Base-by-base conservation (phyloP, 2,329 filamentous ascomycete species). In the Nemania serpens region DNA sequence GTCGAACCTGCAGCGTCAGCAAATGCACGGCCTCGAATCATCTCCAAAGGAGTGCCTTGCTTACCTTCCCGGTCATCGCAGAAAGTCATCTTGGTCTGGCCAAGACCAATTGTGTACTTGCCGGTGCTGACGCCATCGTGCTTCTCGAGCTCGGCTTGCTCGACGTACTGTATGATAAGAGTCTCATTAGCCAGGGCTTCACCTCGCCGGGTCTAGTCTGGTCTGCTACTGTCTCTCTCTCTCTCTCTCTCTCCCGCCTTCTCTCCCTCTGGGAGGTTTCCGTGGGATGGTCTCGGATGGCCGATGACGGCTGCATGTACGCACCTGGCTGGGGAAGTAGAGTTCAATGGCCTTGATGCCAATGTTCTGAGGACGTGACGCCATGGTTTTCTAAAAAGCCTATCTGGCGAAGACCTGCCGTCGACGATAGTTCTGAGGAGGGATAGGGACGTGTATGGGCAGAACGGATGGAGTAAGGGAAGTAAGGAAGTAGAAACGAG, bases 331-430 rank as follows among this genome's bases (percentile, higher is more conserved):
- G 68, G 91, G 91, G 75, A 92, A 91, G 79, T 95, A 95, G 75
- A 95, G 86, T 77, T 95, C 91, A 78, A 95, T 91, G 89, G 90
- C 91, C 83, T 95, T 94, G 76, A 95, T 93, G 84, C 91, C 91
- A 78, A 95, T 89, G 81, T 94, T 94, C 78, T 93, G 87, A 68
- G 91, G 90, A 79, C 90, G 88, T 70, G 88, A 76, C 75, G 89
- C 84, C 90, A 93, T 93, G 61, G 25, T 29, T 41, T 69, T 55
- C 65, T 55, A 50, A 63, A 62, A 51, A 55, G 58, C 36, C 52
- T 58, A 18, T 56, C 22, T 56, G 49, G 49, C 65, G 33, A 36
- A 47, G 47, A 51, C 25, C 50, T 58, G 49, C 29, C 36, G 57
- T 52, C 13, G 36, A 39, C 17, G 36, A 43, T 50, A 34, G 61